A percentile compares a stretch with the other conserved stretches of the same genome.
These are phyloP conservation scores for Leccinum aurantiacum DNA, from an alignment of 768 basidiomycete species.

Conservation along the genomic window DNA sequence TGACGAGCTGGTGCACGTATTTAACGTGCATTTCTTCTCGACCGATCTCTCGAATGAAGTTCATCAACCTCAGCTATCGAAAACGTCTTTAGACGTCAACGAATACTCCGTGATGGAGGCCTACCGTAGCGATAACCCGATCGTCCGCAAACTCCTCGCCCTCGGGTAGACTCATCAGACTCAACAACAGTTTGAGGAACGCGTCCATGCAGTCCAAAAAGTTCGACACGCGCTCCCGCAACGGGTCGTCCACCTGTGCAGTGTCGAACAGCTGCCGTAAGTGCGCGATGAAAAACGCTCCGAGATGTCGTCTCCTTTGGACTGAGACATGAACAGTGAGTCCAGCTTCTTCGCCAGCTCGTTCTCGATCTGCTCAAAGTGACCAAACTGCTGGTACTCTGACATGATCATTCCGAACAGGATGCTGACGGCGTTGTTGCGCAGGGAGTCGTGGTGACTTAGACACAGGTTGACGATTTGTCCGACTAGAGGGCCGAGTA, in stretches of 20 bases:
- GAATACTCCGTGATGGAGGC: not conserved
- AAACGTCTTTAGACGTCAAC: conserved; percentile 9
- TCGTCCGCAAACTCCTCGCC: conserved; percentile 95
- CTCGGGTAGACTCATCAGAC: conserved; percentile 84
- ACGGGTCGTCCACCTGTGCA: conserved; percentile 73
- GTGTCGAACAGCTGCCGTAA: conserved; percentile 88
- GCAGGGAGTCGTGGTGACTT: conserved; percentile 90
- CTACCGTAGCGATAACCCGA: conserved; percentile 85
- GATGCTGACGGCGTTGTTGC: conserved; percentile 88
- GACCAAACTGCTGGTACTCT: conserved; percentile 79
- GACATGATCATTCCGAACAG: conserved; percentile 95
- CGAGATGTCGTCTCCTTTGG: conserved; percentile 87
- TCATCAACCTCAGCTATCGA: conserved; percentile 78
- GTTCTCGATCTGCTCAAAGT: conserved; percentile 88
- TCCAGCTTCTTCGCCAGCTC: conserved; percentile 91
- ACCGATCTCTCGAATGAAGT: conserved; percentile 89
- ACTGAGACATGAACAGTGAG: conserved; percentile 89
- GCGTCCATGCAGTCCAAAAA: conserved; percentile 90
- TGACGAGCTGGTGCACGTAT: conserved; percentile 93
- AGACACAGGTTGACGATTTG: conserved; percentile 90
- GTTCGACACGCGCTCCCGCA: conserved; percentile 71
- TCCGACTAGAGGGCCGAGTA: conserved; percentile 81
- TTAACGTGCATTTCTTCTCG: conserved; percentile 93
- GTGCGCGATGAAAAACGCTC: conserved; percentile 90
- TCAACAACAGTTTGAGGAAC: conserved; percentile 91